A percentile compares a stretch with the other conserved stretches of the same genome.
phyloP scores from a whole-genome alignment of 2,329 filamentous ascomycete species.

The Cladosporium sp. region DNA sequence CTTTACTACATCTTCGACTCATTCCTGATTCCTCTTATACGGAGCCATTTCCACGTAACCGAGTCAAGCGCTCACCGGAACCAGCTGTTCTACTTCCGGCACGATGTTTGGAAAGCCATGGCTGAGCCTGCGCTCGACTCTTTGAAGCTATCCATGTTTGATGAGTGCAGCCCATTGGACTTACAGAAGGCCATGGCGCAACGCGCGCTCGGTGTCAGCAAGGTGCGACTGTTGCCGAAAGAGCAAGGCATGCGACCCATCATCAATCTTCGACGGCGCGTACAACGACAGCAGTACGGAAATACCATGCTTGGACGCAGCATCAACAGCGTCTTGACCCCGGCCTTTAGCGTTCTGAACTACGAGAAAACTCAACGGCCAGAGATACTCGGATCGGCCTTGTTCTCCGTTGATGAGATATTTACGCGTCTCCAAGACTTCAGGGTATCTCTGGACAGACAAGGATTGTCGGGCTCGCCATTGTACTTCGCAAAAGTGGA shows the following conservation, averaged over 20 bases:
- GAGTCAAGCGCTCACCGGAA: constrained; percentile 79
- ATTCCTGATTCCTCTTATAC: constrained; percentile 77
- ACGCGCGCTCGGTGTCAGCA: constrained; percentile 68
- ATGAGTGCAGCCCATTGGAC: constrained; percentile 61
- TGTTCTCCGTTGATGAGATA: constrained; percentile 79
- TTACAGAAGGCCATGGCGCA: constrained; percentile 56
- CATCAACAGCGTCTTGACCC: constrained; percentile 66
- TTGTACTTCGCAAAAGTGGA: constrained; percentile 92
- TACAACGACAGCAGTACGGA: constrained; percentile 48
- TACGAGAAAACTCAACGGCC: constrained; percentile 61
- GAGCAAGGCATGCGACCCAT: constrained; percentile 71
- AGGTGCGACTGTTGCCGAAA: constrained; percentile 80
- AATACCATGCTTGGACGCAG: constrained; percentile 55
- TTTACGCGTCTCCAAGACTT: constrained; percentile 69
- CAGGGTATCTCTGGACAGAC: constrained; percentile 45
- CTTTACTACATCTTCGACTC: constrained; percentile 93
- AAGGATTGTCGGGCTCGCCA: constrained; percentile 32
- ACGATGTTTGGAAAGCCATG: constrained; percentile 80
- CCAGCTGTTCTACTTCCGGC: constrained; percentile 85
- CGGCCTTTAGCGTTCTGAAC: constrained; percentile 70
- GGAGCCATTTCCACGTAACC: constrained; percentile 88
- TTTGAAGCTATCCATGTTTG: constrained; percentile 70
- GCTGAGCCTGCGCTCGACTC: constrained; percentile 65
- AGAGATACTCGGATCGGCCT: constrained; percentile 64
- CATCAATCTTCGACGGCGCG: constrained; percentile 72